Evolutionary conservation across 495 filamentous ascomycete species (phyloP), one percentile per base, ranked within the genome.

Genomic region (Monascus purpureus): DNA sequence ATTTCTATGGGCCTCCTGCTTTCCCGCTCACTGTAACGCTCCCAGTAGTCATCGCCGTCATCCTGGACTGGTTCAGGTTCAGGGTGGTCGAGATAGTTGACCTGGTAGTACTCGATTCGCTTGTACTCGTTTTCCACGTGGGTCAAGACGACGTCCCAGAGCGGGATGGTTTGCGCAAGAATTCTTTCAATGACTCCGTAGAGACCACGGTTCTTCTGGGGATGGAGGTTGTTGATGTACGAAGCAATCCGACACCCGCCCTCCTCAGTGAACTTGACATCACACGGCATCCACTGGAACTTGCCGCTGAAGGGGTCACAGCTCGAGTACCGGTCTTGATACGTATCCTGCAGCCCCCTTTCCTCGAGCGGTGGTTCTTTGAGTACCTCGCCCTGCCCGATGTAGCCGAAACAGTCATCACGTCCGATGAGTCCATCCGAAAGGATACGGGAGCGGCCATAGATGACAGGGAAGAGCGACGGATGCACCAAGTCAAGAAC

Each of bases 161-260:
- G 37, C 0, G 67, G 65, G 8, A 80, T 50, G 1, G 63, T 50
- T n/a, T 38, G 42, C 0, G 50, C 40, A 15, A 74, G 46, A 17
- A 73, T 35, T 26, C 61, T 33, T 38, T 68, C 67, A 9, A 76
- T 39, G 0, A 64, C 44, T 2, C 30, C 20, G 43, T 76, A 78
- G 4, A 75, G 53, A 1, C 38, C 29, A 8, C 25, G 17, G 39
- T 74, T 47, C 14, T 55, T 32, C 0, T n/a, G 18, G 0, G 75
- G 73, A 40, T 77, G 68, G 0, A 78, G 42, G 36, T 77, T 79
- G 41, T 80, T 79, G 50, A 80, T 66, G 38, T 78, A 73, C 15
- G 49, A 57, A 4, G 33, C 47, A 23, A 68, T 59, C 25, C 38
- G 28, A 33, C 43, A 38, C 13, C 35, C 17, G 20, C 36, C 37